These are phyloP conservation scores for Hortaea werneckii DNA, from an alignment of 2,329 filamentous ascomycete genomes.

Conservation along the genomic window DNA sequence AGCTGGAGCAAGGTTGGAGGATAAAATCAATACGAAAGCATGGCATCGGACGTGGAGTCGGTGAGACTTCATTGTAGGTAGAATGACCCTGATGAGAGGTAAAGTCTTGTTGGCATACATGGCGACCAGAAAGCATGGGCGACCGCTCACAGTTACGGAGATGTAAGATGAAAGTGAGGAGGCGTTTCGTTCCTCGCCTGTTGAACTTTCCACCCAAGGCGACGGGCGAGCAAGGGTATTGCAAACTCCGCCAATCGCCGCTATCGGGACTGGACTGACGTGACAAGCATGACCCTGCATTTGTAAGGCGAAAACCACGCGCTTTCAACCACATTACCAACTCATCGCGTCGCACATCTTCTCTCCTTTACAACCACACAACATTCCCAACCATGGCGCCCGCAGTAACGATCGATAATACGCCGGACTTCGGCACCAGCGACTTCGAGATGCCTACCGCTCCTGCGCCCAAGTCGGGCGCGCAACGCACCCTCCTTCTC, in stretches of 20 bases:
- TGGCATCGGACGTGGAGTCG: too few relatives aligned
- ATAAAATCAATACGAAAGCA: too few relatives aligned
- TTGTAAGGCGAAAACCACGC: not conserved
- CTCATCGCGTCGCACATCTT: not conserved
- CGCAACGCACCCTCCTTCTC: slow-evolving; percentile 63
- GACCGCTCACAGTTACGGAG: too few relatives aligned
- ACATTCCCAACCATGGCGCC: slow-evolving; percentile 27
- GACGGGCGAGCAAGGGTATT: too few relatives aligned
- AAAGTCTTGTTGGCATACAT: too few relatives aligned
- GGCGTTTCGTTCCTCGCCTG: too few relatives aligned
- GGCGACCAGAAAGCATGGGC: too few relatives aligned
- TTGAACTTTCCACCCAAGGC: too few relatives aligned
- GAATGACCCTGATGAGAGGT: too few relatives aligned
- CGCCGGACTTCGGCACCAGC: slow-evolving; percentile 21
- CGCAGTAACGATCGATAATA: slow-evolving; percentile 28
- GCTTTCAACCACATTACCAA: not conserved
- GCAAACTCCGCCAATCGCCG: not conserved
- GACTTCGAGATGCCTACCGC: slow-evolving; percentile 17
- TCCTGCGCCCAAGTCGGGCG: slow-evolving; percentile 9
- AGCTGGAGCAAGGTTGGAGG: too few relatives aligned
- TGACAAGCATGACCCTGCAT: not conserved
- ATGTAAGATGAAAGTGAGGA: too few relatives aligned
- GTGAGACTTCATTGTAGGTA: too few relatives aligned
- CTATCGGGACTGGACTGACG: not conserved
- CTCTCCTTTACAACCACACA: not conserved